A percentile compares a stretch with the other conserved stretches of the same genome.
phyloP scores from a whole-genome alignment of 352 stramenopile species.

The Pseudoperonospora humuli region DNA sequence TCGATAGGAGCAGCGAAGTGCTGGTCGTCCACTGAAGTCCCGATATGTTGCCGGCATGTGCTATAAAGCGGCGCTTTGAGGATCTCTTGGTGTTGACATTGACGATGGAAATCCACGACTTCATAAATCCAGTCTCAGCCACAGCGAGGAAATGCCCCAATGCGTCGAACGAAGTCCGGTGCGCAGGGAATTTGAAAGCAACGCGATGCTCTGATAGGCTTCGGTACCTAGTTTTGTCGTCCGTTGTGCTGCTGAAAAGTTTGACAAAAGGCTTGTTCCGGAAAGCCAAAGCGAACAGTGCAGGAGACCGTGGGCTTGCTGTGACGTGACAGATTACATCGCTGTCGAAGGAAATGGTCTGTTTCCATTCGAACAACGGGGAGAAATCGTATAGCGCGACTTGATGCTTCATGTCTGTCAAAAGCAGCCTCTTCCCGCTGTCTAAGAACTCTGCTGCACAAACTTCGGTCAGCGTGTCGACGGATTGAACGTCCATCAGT shows the following conservation, averaged over 20 bases:
- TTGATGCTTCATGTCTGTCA: too few species aligned
- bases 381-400: too few species aligned
- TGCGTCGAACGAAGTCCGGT: slow-evolving; percentile 33
- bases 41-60: too few species aligned
- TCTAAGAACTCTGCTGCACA: too few species aligned
- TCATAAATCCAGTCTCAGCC: slow-evolving; percentile 38
- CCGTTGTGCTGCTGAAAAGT: slow-evolving; percentile 5
- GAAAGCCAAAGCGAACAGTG: slow-evolving; percentile 14
- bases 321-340: slow-evolving; percentile 24
- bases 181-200: slow-evolving; percentile 31
- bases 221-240: not conserved
- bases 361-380: too few species aligned
- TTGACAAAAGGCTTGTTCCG: slow-evolving; percentile 22
- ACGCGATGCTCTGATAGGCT: slow-evolving; percentile 9
- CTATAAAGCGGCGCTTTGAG: too few species aligned
- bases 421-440: too few species aligned
- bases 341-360: slow-evolving; percentile 2
- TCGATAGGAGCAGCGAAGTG: too few species aligned
- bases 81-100: slow-evolving; percentile 20
- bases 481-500: too few species aligned
- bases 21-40: too few species aligned
- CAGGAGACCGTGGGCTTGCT: not conserved
- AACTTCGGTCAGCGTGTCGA: too few species aligned
- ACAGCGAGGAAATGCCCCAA: slow-evolving; percentile 31
- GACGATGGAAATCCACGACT: slow-evolving; percentile 48